Evolutionary conservation across 2,329 filamentous ascomycete species (phyloP).

Genomic region (Colletotrichum eleusines): DNA sequence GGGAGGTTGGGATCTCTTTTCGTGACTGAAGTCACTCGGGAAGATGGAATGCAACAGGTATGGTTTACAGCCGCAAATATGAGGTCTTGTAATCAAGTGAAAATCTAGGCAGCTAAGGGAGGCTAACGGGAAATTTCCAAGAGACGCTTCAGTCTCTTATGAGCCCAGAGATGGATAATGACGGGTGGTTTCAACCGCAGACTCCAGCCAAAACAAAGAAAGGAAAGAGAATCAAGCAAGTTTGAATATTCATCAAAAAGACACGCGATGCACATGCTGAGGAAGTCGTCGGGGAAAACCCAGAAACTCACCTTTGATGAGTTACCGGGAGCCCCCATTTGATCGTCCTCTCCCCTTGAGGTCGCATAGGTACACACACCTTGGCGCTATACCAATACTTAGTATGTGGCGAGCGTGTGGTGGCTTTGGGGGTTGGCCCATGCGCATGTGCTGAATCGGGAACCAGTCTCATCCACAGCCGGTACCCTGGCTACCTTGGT

Average conservation of each 20-base stretch:
- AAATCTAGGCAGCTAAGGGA: background rate
- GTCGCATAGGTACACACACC: background rate
- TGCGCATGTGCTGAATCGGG: background rate
- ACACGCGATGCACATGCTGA: background rate
- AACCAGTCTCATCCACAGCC: background rate
- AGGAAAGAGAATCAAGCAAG: background rate
- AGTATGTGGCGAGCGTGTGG: background rate
- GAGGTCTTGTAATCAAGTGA: background rate
- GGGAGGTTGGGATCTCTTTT: no score
- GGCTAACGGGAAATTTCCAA: background rate
- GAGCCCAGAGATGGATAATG: background rate
- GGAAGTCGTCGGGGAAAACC: background rate
- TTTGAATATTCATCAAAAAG: background rate
- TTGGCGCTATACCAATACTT: no score
- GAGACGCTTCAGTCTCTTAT: background rate
- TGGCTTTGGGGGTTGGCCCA: background rate
- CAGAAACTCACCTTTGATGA: background rate
- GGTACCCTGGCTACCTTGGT: background rate
- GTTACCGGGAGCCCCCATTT: background rate
- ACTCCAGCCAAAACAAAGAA: background rate
- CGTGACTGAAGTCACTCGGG: background rate
- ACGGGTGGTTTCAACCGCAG: background rate
- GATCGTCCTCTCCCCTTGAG: background rate
- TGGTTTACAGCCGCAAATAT: background rate
- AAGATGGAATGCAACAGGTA: background rate